Conservation (phyloP, 768 basidiomycete species). For the Glaciozyma martinii region DNA sequence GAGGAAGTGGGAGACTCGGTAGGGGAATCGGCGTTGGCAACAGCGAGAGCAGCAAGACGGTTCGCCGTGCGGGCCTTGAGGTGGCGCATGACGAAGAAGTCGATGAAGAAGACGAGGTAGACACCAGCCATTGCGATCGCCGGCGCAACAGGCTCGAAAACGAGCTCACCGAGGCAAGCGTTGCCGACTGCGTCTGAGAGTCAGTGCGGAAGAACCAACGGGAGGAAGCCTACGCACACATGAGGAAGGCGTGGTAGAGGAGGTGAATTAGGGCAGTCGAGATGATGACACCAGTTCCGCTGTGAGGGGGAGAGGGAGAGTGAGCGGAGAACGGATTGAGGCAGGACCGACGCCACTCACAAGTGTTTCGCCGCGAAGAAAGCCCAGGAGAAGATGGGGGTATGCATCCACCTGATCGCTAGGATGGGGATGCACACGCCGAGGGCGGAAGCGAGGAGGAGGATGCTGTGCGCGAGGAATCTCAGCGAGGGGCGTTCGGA, state of each 20-base stretch:
- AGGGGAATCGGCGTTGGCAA: conserved; percentile 3
- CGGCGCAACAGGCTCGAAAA: conserved; percentile 39
- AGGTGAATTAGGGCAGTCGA: conserved; percentile 39
- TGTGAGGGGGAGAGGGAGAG: no score
- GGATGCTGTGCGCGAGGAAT: not conserved
- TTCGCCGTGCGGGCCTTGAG: conserved; percentile 10
- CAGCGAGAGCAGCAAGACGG: not conserved
- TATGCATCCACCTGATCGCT: conserved; percentile 5
- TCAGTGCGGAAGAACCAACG: not conserved
- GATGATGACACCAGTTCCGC: conserved; percentile 38
- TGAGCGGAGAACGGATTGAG: no score
- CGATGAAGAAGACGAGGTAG: conserved; percentile 37
- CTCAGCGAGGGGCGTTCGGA: not conserved
- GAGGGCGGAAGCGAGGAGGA: conserved; percentile 24
- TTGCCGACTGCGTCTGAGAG: conserved; percentile 16
- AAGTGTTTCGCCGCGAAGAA: conserved; percentile 30
- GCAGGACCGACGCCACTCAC: no score
- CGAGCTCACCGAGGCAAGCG: conserved; percentile 38
- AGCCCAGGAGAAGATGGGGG: not conserved
- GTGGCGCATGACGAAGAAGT: conserved; percentile 37
- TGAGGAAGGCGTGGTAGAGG: conserved; percentile 40
- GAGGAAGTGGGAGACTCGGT: not conserved
- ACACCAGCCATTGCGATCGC: conserved; percentile 39
- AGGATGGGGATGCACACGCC: conserved; percentile 28
- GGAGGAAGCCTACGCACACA: conserved; percentile 26